Percentiles rank a stretch among this genome's conserved stretches.
phyloP scores from a whole-genome alignment of 805 yeast genomes.

The Lachancea nothofagi region DNA sequence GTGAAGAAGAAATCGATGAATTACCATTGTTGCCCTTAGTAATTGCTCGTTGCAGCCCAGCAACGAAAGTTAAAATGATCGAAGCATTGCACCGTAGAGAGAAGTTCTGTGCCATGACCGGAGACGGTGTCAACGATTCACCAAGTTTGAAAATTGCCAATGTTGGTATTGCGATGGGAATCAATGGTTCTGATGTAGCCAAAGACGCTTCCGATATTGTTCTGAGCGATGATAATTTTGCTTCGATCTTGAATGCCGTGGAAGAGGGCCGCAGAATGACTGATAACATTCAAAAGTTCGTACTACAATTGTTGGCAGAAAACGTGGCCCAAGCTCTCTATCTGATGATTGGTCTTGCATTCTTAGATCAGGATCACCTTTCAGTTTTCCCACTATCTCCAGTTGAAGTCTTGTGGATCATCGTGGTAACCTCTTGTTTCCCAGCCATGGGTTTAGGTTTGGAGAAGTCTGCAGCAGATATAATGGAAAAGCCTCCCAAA shows the following conservation, averaged over 20 bases:
- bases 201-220: constrained; percentile 98
- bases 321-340: constrained; percentile 90
- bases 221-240: constrained; percentile 91
- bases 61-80: constrained; percentile 84
- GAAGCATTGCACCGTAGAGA: constrained; percentile 85
- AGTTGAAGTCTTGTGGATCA: constrained; percentile 96
- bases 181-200: constrained; percentile 95
- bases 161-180: constrained; percentile 92
- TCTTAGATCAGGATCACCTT: constrained; percentile 60
- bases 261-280: constrained; percentile 97
- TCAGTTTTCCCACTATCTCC: constrained; percentile 94
- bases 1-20: constrained; percentile 62
- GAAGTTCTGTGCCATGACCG: constrained; percentile 98
- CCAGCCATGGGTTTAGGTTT: constrained; percentile 98
- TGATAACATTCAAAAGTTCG: constrained; percentile 88
- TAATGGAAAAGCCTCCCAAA: constrained; percentile 93
- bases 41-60: constrained; percentile 92
- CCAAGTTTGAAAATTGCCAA: constrained; percentile 94
- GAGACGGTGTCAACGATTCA: constrained; percentile 97
- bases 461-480: constrained; percentile 92
- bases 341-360: constrained; percentile 73
- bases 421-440: constrained; percentile 95
- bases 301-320: constrained; percentile 89
- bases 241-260: constrained; percentile 52
- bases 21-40: constrained; percentile 78